Percentiles rank a stretch among this genome's conserved stretches.
Evolutionary conservation across 2,329 filamentous ascomycete genomes (phyloP).

Genomic region (Alternaria sp.): DNA sequence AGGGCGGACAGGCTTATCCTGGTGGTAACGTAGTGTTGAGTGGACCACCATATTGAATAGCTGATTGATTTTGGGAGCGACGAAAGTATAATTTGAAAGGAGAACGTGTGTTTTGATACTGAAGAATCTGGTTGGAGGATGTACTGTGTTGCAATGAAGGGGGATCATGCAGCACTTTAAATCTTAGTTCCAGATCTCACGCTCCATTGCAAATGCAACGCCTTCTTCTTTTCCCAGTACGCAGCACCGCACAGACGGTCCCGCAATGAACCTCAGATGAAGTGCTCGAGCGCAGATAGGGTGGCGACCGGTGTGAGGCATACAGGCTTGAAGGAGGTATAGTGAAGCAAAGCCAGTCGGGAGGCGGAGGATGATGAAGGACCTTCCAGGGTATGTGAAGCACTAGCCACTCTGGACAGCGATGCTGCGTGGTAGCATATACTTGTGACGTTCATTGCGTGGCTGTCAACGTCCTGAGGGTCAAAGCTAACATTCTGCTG

Average conservation of each 20-base stretch:
- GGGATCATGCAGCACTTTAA: neutral
- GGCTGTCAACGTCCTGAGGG: neutral
- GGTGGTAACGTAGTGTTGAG: neutral
- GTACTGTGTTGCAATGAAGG: neutral
- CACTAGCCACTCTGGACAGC: neutral
- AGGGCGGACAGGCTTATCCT: neutral
- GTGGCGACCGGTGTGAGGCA: conserved; percentile 6
- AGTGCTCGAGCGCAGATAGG: conserved; percentile 4
- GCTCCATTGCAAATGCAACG: neutral
- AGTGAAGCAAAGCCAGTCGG: neutral
- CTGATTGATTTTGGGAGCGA: neutral
- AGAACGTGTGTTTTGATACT: neutral
- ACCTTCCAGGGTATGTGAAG: neutral
- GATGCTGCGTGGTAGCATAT: neutral
- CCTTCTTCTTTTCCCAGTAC: neutral
- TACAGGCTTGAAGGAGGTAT: neutral
- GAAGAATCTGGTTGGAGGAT: neutral
- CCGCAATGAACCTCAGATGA: neutral
- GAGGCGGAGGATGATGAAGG: neutral
- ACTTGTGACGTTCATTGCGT: neutral
- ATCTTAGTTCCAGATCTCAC: neutral
- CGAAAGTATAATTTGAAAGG: neutral
- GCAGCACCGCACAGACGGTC: conserved; percentile 1
- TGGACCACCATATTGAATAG: neutral
- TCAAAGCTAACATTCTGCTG: neutral